These are phyloP conservation scores for Russula sp. DNA, from an alignment of 768 basidiomycete genomes.

Conservation along the genomic window DNA sequence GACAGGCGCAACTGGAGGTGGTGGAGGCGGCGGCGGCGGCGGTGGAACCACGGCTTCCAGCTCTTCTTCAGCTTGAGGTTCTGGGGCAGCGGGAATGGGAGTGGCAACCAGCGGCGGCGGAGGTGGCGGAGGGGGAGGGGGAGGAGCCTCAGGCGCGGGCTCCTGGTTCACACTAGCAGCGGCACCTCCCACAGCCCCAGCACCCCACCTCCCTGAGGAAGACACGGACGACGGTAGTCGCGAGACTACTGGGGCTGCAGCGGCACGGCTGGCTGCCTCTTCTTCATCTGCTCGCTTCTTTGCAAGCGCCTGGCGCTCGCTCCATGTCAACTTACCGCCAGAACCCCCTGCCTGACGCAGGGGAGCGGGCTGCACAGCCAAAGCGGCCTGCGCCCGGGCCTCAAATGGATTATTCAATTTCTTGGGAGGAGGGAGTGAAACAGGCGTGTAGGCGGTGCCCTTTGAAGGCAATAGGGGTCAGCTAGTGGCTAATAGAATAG, in stretches of 20 bases:
- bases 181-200: conserved; percentile 32
- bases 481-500: background rate
- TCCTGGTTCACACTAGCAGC: background rate
- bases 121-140: conserved; percentile 28
- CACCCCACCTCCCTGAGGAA: conserved; percentile 18
- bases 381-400: conserved; percentile 24
- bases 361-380: conserved; percentile 26
- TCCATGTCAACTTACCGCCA: conserved; percentile 86
- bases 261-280: conserved; percentile 49
- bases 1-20: conserved; percentile 34
- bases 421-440: conserved; percentile 75
- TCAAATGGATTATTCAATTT: conserved; percentile 83
- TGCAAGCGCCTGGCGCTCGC: conserved; percentile 83
- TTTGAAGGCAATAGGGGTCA: conserved; percentile 19
- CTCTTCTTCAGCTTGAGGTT: conserved; percentile 31
- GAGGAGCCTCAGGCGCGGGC: conserved; percentile 9
- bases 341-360: conserved; percentile 28
- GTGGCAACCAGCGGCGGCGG: conserved; percentile 24
- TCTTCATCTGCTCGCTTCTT: conserved; percentile 84
- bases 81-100: conserved; percentile 23
- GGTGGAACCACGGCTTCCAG: conserved; percentile 32
- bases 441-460: conserved; percentile 85
- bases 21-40: conserved; percentile 35
- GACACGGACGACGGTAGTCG: conserved; percentile 11
- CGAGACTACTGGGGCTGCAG: conserved; percentile 18